phyloP scores from a whole-genome alignment of 2,329 filamentous ascomycete species.

The Alternaria sp. region DNA sequence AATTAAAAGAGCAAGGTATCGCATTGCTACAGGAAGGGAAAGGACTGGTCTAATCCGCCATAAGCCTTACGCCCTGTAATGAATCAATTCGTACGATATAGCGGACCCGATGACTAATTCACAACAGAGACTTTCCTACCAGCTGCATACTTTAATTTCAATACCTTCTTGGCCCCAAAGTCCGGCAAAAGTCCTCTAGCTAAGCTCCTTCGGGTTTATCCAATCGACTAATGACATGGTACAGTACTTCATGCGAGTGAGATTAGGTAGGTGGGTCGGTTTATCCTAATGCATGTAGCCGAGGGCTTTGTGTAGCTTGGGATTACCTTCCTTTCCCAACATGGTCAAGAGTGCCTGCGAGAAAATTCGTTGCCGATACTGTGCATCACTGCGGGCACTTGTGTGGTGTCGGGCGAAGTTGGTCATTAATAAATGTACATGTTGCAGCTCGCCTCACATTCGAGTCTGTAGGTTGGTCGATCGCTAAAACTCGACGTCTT shows the following conservation, averaged over 20 bases:
- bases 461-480: not conserved
- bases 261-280: not conserved
- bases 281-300: not conserved
- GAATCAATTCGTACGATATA: not conserved
- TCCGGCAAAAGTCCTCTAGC: not conserved
- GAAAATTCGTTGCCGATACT: not conserved
- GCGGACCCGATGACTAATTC: not conserved
- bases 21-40: slow-evolving; percentile 34
- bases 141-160: not conserved
- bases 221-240: not conserved
- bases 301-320: not conserved
- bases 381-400: not conserved
- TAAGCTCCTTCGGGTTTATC: not conserved
- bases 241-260: not conserved
- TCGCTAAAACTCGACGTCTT: not conserved
- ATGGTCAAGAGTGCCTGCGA: not conserved
- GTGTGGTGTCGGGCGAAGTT: not conserved
- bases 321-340: not conserved
- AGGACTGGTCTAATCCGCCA: slow-evolving; percentile 16
- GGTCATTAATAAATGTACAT: not conserved
- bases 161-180: not conserved
- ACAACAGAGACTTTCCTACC: not conserved
- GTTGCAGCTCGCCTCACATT: not conserved
- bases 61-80: not conserved
- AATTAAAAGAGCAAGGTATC: slow-evolving; percentile 73